Evolutionary conservation across 306 rosid genomes (phyloP).

Genomic region (Oemleria cerasiformis): DNA sequence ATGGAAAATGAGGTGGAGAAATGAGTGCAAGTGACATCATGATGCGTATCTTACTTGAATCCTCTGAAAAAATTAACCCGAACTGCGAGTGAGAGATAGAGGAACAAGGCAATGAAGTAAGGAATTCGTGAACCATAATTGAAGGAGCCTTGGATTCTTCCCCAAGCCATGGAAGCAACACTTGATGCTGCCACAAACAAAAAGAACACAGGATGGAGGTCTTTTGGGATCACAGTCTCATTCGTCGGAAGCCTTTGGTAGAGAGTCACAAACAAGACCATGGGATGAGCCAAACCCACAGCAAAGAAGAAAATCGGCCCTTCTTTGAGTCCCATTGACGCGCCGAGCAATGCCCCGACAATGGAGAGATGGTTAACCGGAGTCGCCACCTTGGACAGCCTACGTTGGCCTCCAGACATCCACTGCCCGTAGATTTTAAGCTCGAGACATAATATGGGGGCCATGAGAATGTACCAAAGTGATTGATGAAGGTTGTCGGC

Average conservation of each 20-base stretch:
- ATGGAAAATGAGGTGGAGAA: background rate
- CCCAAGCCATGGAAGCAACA: slow-evolving; percentile 93
- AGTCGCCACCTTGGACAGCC: slow-evolving; percentile 85
- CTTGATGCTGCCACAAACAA: slow-evolving; percentile 96
- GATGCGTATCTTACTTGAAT: slow-evolving; percentile 55
- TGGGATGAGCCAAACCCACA: slow-evolving; percentile 75
- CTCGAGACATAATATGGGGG: slow-evolving; percentile 70
- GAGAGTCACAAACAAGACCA: slow-evolving; percentile 79
- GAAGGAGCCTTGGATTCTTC: slow-evolving; percentile 77
- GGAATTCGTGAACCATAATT: slow-evolving; percentile 63
- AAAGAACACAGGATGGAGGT: slow-evolving; percentile 87
- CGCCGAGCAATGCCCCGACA: slow-evolving; percentile 82
- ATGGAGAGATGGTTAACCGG: slow-evolving; percentile 81
- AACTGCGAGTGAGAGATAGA: slow-evolving; percentile 81
- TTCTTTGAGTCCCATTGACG: slow-evolving; percentile 82
- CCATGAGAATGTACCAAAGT: slow-evolving; percentile 83
- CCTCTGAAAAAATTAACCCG: slow-evolving; percentile 79
- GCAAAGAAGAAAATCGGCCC: slow-evolving; percentile 92
- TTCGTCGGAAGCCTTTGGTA: slow-evolving; percentile 89
- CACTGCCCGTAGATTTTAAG: slow-evolving; percentile 94
- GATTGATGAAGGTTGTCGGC: slow-evolving; percentile 37
- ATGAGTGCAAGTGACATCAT: background rate
- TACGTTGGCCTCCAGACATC: slow-evolving; percentile 92
- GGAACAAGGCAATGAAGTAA: slow-evolving; percentile 82
- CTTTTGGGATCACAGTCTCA: slow-evolving; percentile 79